Conservation (phyloP, 306 rosid species). For the Vicia faba region DNA sequence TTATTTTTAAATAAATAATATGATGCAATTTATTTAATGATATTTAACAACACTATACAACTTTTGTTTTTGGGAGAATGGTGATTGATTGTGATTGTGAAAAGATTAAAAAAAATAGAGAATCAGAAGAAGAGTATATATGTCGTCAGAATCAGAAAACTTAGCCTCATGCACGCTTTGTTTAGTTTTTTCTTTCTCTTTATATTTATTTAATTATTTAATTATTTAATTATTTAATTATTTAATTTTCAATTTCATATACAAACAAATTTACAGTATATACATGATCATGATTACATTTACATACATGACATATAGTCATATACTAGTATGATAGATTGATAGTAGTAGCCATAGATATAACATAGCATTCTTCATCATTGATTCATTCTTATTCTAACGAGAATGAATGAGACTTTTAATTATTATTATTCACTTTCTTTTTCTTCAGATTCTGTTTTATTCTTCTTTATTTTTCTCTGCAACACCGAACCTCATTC, state of each 20-base stretch:
- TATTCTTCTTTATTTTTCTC: neutral
- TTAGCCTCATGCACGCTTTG: neutral
- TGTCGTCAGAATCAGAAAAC: neutral
- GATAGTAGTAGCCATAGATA: neutral
- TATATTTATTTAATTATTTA: neutral
- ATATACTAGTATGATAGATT: neutral
- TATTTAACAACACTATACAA: neutral
- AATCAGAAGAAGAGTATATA: neutral
- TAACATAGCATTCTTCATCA: neutral
- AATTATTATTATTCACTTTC: neutral
- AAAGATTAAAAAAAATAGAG: neutral
- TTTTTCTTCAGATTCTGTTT: neutral
- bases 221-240: no score
- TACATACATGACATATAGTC: no score
- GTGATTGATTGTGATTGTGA: conserved; percentile 7
- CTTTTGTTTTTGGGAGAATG: neutral
- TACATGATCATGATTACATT: no score
- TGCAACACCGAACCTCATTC: neutral
- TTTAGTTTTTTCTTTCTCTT: neutral
- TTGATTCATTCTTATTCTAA: conserved; percentile 1
- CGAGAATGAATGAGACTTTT: conserved; percentile 6
- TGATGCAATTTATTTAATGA: neutral
- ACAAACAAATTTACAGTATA: neutral
- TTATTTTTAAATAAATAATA: neutral
- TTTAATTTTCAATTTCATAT: neutral